Base-by-base conservation (phyloP, 495 filamentous ascomycete species). In the Usnea hakonensis region DNA sequence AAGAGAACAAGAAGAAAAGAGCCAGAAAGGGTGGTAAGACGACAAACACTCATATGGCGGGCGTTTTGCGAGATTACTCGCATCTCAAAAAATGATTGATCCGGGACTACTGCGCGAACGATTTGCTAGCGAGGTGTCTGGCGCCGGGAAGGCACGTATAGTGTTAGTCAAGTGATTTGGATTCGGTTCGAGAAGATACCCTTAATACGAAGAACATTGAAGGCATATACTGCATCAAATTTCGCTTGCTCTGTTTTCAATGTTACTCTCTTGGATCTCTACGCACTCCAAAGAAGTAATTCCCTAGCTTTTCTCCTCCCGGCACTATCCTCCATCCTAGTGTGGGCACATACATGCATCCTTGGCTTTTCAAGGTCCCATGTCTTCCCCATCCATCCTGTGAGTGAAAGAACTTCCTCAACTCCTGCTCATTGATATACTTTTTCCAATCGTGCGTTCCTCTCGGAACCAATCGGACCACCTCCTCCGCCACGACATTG, bases 371-470 rank as follows among this genome's bases (percentile, higher is more conserved):
- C 68, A 79, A 40, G 70, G 79, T 67, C 74, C 76, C 64, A 71
- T 77, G 55, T 71, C 72, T 74, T 72, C 81, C 54, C 87, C 90
- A 70, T 64, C 81, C 74, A 72, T 76, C 44, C 57, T 70, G 58
- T 62, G 78, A 75, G 64, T 68, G 69, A 66, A 81, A 79, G 79
- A 82, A 90, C 3, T 64, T 78, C 65, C 84, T 75, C 70, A 98
- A 61, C 79, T 97, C 94, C 21, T 82, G 77, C 67, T 87, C 89
- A 69, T 96, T 95, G 32, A 98, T 84, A 72, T 97, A 98, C 72
- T 97, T 95, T 19, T 76, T 76, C 94, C 94, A 98, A 68, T 97
- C 91, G 72, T 98, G 94, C 57, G 94, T 69, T 50, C 94, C 94
- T 58, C 82, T 81, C 26, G 94, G 94, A 61, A 98, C 94, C 61